phyloP scores from a whole-genome alignment of 345 rosid species.

The Eucalyptus caleyi region DNA sequence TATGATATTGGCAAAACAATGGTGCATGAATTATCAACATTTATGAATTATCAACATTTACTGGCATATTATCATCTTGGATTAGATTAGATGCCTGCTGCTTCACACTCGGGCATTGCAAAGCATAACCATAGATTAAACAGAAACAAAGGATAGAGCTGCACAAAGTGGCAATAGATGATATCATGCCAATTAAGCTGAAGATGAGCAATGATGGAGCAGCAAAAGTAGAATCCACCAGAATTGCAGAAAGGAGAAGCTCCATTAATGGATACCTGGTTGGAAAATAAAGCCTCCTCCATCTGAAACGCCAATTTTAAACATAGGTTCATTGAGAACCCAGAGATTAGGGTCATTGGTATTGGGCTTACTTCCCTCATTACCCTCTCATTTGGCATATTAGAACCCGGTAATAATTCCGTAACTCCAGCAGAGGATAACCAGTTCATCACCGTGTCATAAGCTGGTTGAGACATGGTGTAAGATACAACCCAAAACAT shows the following conservation, averaged over 20 bases:
- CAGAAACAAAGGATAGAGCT: background rate
- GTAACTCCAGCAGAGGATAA: slow-evolving; percentile 65
- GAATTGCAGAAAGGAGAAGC: background rate
- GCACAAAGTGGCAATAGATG: background rate
- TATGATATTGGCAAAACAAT: background rate
- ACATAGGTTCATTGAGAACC: slow-evolving; percentile 80
- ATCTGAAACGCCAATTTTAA: slow-evolving; percentile 67
- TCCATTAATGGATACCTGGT: slow-evolving; percentile 44
- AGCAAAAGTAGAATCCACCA: background rate
- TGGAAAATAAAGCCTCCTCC: slow-evolving; percentile 80
- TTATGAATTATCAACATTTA: background rate
- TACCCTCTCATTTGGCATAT: slow-evolving; percentile 66
- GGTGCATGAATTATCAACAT: no score
- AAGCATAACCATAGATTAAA: background rate
- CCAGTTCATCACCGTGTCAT: slow-evolving; percentile 79
- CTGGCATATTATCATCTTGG: background rate
- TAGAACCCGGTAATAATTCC: slow-evolving; percentile 50
- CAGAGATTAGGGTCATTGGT: slow-evolving; percentile 84
- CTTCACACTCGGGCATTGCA: background rate
- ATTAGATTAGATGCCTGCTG: background rate
- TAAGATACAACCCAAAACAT: slow-evolving; percentile 99
- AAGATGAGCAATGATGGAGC: background rate
- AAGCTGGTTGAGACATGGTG: slow-evolving; percentile 92
- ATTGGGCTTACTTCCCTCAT: slow-evolving; percentile 91
- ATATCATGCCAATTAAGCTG: background rate